phyloP scores from a whole-genome alignment of 2,329 filamentous ascomycete species.

The Raffaelea ambrosiae region DNA sequence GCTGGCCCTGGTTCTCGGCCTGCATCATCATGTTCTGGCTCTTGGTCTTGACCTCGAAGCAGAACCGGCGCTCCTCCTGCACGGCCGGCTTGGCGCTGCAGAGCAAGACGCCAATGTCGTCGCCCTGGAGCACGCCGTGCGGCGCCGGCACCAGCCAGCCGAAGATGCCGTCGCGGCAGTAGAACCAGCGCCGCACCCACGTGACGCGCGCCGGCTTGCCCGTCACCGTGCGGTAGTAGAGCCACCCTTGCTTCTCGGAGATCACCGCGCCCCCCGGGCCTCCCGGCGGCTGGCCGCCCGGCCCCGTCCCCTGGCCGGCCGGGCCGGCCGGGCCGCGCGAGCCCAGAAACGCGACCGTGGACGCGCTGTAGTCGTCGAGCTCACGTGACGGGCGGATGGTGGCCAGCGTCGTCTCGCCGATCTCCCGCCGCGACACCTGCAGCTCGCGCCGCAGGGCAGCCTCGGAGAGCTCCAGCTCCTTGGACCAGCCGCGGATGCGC shows the following conservation, averaged over 20 bases:
- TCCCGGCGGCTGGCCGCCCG: no score
- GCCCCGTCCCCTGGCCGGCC: no score
- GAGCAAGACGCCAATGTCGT: conserved; percentile 89
- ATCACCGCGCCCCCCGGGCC: conserved; percentile 40
- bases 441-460: conserved; percentile 74
- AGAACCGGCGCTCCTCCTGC: conserved; percentile 89
- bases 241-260: conserved; percentile 87
- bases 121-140: conserved; percentile 86
- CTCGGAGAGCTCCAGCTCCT: conserved; percentile 89
- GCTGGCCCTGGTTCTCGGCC: conserved; percentile 81
- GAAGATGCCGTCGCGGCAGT: conserved; percentile 91
- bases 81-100: conserved; percentile 89
- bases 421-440: conserved; percentile 66
- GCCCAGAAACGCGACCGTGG: conserved; percentile 80
- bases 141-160: conserved; percentile 82
- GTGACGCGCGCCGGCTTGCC: conserved; percentile 85
- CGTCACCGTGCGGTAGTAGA: conserved; percentile 71
- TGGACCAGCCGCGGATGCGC: conserved; percentile 83
- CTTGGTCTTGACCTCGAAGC: conserved; percentile 98
- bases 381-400: conserved; percentile 76
- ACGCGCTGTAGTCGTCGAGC: conserved; percentile 83
- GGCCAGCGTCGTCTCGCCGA: conserved; percentile 68
- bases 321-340: conserved; percentile 58
- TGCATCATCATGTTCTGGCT: conserved; percentile 83
- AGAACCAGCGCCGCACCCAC: conserved; percentile 92